A percentile compares a stretch with the other conserved stretches of the same genome.
Conservation (phyloP, 371 early-diverging fungal genomes). For the Rhizoclosmatium hyalinum region DNA sequence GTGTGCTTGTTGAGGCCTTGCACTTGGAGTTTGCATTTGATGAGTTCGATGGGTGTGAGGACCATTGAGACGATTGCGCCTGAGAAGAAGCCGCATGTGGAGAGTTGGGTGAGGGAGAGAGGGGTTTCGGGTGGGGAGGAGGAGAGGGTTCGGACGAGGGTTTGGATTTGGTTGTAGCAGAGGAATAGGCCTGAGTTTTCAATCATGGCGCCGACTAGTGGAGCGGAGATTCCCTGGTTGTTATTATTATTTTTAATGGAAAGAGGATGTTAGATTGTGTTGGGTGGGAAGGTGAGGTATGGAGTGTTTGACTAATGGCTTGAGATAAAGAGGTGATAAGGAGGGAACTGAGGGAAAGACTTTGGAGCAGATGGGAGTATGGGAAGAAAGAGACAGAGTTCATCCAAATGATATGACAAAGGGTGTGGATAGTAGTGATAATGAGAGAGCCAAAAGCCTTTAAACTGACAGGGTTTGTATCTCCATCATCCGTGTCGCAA, state of each 20-base stretch:
- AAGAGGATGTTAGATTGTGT: neutral
- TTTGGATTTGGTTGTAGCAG: constrained; percentile 84
- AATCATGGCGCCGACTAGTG: constrained; percentile 90
- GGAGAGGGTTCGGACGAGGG: constrained; percentile 58
- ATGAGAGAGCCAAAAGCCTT: too few species aligned
- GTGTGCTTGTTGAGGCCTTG: constrained; percentile 64
- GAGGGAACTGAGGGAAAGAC: too few species aligned
- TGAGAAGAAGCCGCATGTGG: constrained; percentile 82
- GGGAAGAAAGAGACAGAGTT: too few species aligned
- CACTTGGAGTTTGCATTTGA: constrained; percentile 95
- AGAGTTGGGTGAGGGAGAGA: constrained; percentile 73
- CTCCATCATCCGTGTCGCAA: too few species aligned
- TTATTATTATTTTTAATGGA: neutral
- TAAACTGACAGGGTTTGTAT: too few species aligned
- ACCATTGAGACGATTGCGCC: constrained; percentile 88
- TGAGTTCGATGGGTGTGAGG: constrained; percentile 93
- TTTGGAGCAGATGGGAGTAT: too few species aligned
- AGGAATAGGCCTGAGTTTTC: constrained; percentile 94
- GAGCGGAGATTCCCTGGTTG: constrained; percentile 84
- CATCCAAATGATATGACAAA: too few species aligned
- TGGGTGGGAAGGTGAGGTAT: too few species aligned
- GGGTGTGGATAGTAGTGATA: too few species aligned
- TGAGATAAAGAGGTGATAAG: too few species aligned
- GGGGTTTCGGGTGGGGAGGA: constrained; percentile 30
- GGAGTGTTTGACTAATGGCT: too few species aligned